phyloP scores from a whole-genome alignment of 176 grass and related monocot species.

The Chloris gayana region DNA sequence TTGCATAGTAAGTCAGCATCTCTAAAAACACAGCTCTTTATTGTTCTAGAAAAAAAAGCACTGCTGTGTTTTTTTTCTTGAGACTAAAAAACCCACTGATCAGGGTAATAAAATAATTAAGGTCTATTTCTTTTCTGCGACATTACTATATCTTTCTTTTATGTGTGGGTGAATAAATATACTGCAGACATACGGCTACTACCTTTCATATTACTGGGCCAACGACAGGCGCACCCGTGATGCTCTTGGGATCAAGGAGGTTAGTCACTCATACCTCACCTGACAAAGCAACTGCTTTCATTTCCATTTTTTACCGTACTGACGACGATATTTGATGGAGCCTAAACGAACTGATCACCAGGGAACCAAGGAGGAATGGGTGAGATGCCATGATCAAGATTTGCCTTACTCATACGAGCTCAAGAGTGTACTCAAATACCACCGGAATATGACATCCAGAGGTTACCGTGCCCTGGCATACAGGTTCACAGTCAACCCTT shows the following conservation, averaged over 20 bases:
- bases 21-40: too few species aligned
- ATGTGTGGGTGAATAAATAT: neutral
- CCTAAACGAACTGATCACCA: neutral
- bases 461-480: conserved; percentile 47
- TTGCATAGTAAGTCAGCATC: conserved; percentile 40
- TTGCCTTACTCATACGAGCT: conserved; percentile 10
- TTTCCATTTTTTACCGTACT: neutral
- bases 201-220: conserved; percentile 60
- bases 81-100: neutral
- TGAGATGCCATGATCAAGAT: conserved; percentile 25
- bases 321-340: neutral
- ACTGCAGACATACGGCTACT: conserved; percentile 44
- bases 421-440: conserved; percentile 37
- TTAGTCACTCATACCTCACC: too few species aligned
- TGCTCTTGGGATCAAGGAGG: conserved; percentile 48
- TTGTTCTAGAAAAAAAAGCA: too few species aligned
- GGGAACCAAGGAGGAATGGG: conserved; percentile 54
- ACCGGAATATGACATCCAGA: conserved; percentile 38
- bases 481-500: too few species aligned
- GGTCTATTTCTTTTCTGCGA: neutral
- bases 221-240: conserved; percentile 35
- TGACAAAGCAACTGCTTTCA: neutral
- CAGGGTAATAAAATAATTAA: neutral
- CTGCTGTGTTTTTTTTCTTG: too few species aligned
- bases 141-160: neutral